A percentile compares a stretch with the other conserved stretches of the same genome.
Evolutionary conservation across 2,329 filamentous ascomycete species (phyloP).

Genomic region (Furcasterigmium furcatum): DNA sequence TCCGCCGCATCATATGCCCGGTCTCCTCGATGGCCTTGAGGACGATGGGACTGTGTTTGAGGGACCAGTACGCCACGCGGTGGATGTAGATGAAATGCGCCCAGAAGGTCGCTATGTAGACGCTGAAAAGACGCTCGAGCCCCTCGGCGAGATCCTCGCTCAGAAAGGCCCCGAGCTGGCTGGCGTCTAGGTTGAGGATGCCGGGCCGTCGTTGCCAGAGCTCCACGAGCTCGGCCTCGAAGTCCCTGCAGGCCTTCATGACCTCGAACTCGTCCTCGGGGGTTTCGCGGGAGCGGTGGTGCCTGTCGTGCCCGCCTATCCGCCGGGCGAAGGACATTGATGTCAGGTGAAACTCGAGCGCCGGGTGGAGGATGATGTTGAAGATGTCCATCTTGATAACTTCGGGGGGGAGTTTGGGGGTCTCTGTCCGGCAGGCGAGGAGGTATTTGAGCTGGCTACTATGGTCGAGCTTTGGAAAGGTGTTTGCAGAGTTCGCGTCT

Average conservation of each 20-base stretch:
- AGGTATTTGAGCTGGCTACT: not conserved
- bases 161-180: not conserved
- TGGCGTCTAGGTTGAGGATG: not conserved
- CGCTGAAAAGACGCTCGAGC: conserved; percentile 1
- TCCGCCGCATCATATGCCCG: conserved; percentile 1
- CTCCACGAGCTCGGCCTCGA: not conserved
- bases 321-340: not conserved
- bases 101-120: conserved; percentile 1
- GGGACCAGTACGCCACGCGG: conserved; percentile 1
- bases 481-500: no score
- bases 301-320: not conserved
- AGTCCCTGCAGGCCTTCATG: not conserved
- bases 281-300: conserved; percentile 2
- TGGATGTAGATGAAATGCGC: conserved; percentile 1
- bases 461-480: not conserved
- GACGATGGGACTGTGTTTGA: not conserved
- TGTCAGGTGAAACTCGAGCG: not conserved
- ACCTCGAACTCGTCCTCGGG: conserved; percentile 1
- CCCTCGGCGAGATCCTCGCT: not conserved
- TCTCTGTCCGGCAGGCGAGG: not conserved
- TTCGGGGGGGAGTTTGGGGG: not conserved
- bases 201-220: not conserved
- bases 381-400: conserved; percentile 1
- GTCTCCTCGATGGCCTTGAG: not conserved
- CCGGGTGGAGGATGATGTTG: conserved; percentile 1